A percentile compares a stretch with the other conserved stretches of the same genome.
These are phyloP conservation scores for Talaromyces proteolyticus DNA, from an alignment of 495 filamentous ascomycete genomes.

Conservation along the genomic window DNA sequence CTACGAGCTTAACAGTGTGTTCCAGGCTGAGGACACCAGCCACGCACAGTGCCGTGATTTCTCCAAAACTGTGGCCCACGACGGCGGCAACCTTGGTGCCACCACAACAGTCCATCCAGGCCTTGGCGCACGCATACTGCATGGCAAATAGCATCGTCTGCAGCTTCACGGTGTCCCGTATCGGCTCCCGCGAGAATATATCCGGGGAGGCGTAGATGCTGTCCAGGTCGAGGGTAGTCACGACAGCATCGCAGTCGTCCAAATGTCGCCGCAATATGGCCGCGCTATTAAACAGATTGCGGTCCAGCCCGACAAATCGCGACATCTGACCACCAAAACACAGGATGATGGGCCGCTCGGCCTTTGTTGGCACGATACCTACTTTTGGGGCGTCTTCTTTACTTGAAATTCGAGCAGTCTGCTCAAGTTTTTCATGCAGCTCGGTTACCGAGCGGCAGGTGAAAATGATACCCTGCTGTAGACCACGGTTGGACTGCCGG, in stretches of 20 bases:
- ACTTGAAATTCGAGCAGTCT: not conserved
- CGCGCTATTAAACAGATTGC: conserved; percentile 21
- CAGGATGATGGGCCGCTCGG: conserved; percentile 20
- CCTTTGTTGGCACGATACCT: not conserved
- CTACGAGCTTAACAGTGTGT: conserved; percentile 34
- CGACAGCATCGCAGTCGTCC: conserved; percentile 25
- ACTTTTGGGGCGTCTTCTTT: conserved; percentile 5
- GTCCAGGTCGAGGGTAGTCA: conserved; percentile 19
- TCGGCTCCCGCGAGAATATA: conserved; percentile 33
- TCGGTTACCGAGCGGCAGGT: conserved; percentile 21
- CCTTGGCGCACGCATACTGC: conserved; percentile 39
- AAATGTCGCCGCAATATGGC: conserved; percentile 30
- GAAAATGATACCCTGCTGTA: conserved; percentile 24
- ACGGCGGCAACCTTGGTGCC: conserved; percentile 28
- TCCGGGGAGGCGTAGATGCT: conserved; percentile 31
- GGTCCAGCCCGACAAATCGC: conserved; percentile 21
- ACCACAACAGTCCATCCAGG: conserved; percentile 35
- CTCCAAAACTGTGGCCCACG: conserved; percentile 47
- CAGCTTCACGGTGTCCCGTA: conserved; percentile 28
- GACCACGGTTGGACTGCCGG: conserved; percentile 26
- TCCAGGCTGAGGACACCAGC: conserved; percentile 26
- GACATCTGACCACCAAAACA: conserved; percentile 29
- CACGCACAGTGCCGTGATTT: conserved; percentile 36
- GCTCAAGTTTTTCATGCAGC: conserved; percentile 21
- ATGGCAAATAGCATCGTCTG: conserved; percentile 39